Evolutionary conservation across 2,329 filamentous ascomycete species (phyloP), one percentile per base, ranked within the genome.

Genomic region (Pseudocercospora pini-densiflorae): DNA sequence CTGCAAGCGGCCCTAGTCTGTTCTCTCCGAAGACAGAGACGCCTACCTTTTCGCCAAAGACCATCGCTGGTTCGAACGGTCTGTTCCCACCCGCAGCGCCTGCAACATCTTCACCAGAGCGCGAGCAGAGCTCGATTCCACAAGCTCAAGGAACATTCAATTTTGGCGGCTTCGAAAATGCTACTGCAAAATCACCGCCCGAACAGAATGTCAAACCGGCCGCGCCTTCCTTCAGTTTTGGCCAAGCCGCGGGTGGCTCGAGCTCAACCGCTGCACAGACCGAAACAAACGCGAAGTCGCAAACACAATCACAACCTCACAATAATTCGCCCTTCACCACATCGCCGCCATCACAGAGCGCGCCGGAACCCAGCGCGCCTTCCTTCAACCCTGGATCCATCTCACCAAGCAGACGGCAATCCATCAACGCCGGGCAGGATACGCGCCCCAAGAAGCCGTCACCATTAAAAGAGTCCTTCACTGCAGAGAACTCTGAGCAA

Each of bases 391-490:
- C 65, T 27, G 67, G 69, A 53, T 67, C 69, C 21, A 54, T 62
- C n/a, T 70, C 68, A 16, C 68, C 68, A 8, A 61, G 65, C 27
- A 61, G 66, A 43, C 68, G 69, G 7, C 61, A 65, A 5, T 66
- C 70, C 36, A 62, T 61, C 40, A 65, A 61, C 31, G 49, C 57
- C 40, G 65, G 58, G 19, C 59, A 55, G 24, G 67, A 64, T 66
- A 71, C 67, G 8, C 70, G 76, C 63, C 75, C 76, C 2, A 75
- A 74, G 64, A 73, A 71, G 51, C 75, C 77, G 12, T 78, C 76
- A 61, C 77, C 77, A 12, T 66, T 78, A 16, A 73, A 74, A 29
- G 72, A 77, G 58, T 77, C 75, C 2, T 74, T 75, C 61, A 73
- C 68, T 10, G 71, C 72, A 45, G 66, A 59, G 27, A 58, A 55